phyloP scores from a whole-genome alignment of 1,139 yeast species.

The Pichia sp. region DNA sequence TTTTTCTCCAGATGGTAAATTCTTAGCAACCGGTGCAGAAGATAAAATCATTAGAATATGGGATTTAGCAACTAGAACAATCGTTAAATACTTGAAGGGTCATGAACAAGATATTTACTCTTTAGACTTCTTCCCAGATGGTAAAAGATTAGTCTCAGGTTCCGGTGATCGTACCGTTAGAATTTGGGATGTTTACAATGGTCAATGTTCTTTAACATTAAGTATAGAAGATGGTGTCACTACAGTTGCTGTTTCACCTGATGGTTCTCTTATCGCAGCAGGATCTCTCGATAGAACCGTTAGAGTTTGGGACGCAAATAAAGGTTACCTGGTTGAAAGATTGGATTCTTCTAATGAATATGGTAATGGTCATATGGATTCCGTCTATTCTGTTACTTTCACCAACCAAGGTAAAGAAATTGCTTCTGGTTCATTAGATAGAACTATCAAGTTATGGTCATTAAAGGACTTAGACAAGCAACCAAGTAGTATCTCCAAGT shows the following conservation, averaged over 20 bases:
- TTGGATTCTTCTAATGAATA: slow-evolving; percentile 85
- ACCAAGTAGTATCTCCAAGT: slow-evolving; percentile 41
- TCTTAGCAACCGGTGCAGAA: slow-evolving; percentile 97
- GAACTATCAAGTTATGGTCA: slow-evolving; percentile 96
- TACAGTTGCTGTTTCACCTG: slow-evolving; percentile 96
- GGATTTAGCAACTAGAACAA: slow-evolving; percentile 88
- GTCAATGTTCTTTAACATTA: slow-evolving; percentile 86
- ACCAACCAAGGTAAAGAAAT: slow-evolving; percentile 91
- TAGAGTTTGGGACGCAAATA: slow-evolving; percentile 95
- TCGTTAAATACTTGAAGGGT: slow-evolving; percentile 85
- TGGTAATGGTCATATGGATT: slow-evolving; percentile 95
- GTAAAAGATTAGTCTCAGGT: slow-evolving; percentile 91
- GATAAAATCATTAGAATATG: slow-evolving; percentile 95
- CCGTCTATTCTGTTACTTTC: slow-evolving; percentile 93
- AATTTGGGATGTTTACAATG: slow-evolving; percentile 93
- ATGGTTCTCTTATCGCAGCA: slow-evolving; percentile 92
- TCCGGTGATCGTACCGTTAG: slow-evolving; percentile 97
- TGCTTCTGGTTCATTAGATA: slow-evolving; percentile 92
- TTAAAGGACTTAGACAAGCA: slow-evolving; percentile 55
- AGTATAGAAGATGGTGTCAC: slow-evolving; percentile 98
- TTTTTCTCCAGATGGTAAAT: slow-evolving; percentile 95
- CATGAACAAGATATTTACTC: slow-evolving; percentile 99
- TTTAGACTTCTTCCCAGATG: slow-evolving; percentile 93
- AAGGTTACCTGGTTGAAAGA: slow-evolving; percentile 91
- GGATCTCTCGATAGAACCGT: slow-evolving; percentile 96